A percentile compares a stretch with the other conserved stretches of the same genome.
Evolutionary conservation across 2,329 filamentous ascomycete genomes (phyloP).

Genomic region (Epichloe festucae): DNA sequence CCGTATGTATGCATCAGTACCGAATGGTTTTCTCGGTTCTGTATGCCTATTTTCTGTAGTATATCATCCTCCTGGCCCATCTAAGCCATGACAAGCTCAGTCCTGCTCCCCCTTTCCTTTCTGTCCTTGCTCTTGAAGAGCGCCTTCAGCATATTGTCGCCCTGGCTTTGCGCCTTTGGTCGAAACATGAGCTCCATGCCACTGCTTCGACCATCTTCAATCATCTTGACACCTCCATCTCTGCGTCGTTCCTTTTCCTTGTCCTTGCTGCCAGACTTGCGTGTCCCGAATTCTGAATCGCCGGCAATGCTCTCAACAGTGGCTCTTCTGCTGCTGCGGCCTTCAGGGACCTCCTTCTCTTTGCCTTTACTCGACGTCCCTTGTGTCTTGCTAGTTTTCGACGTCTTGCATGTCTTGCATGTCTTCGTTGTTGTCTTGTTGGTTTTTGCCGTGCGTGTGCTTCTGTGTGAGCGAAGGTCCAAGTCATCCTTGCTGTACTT

Average conservation of each 20-base stretch:
- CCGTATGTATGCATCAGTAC: neutral
- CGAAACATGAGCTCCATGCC: constrained; percentile 27
- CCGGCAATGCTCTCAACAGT: constrained; percentile 10
- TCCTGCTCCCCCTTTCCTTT: constrained; percentile 25
- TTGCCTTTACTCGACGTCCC: constrained; percentile 9
- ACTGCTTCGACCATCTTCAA: constrained; percentile 25
- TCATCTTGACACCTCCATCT: constrained; percentile 17
- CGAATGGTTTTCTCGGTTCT: neutral
- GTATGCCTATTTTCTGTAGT: neutral
- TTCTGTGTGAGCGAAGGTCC: constrained; percentile 23
- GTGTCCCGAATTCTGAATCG: constrained; percentile 26
- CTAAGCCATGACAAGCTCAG: constrained; percentile 18
- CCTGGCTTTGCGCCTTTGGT: constrained; percentile 33
- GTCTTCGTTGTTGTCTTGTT: constrained; percentile 15
- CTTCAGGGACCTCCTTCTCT: constrained; percentile 7
- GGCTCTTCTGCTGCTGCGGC: constrained; percentile 6
- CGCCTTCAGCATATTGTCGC: constrained; percentile 42
- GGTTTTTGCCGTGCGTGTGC: constrained; percentile 19
- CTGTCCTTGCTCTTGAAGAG: constrained; percentile 45
- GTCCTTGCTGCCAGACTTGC: constrained; percentile 19
- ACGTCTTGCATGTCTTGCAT: constrained; percentile 15
- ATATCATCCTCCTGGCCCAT: neutral
- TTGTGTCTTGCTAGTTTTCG: constrained; percentile 8
- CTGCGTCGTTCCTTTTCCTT: constrained; percentile 4
- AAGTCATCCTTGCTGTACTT: constrained; percentile 24